Evolutionary conservation across 352 stramenopile species (phyloP).

Genomic region (Globisporangium canariense): DNA sequence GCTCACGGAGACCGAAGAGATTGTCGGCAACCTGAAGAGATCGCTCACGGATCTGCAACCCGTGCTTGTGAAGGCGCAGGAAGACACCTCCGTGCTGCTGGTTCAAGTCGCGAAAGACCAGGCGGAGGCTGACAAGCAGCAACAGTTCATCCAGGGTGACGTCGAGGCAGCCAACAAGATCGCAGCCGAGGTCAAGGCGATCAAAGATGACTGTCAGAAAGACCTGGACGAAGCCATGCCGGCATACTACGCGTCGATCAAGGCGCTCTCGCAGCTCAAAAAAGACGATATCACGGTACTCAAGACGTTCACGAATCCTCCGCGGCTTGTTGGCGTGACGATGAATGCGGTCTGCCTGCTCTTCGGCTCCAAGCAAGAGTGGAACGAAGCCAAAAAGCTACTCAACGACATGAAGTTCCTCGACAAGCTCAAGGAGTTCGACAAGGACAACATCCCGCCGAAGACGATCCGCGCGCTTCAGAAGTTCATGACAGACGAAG

Average conservation of each 20-base stretch:
- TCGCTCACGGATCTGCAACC: constrained; percentile 91
- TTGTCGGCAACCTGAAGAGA: constrained; percentile 91
- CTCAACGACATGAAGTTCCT: constrained; percentile 92
- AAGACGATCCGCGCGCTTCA: constrained; percentile 88
- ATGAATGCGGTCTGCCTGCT: constrained; percentile 92
- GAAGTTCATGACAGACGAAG: constrained; percentile 88
- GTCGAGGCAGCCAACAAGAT: constrained; percentile 90
- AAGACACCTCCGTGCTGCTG: constrained; percentile 84
- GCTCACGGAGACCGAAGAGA: constrained; percentile 90
- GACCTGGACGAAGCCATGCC: constrained; percentile 93
- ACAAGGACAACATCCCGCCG: constrained; percentile 86
- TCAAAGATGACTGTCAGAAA: constrained; percentile 93
- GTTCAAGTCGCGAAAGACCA: constrained; percentile 91
- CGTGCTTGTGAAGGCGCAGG: constrained; percentile 84
- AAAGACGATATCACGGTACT: constrained; percentile 92
- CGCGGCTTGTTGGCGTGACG: constrained; percentile 84
- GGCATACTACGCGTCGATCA: constrained; percentile 90
- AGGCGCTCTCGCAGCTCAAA: constrained; percentile 88
- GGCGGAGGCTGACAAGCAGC: constrained; percentile 88
- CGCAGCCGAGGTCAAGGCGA: constrained; percentile 89
- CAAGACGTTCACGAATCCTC: constrained; percentile 91
- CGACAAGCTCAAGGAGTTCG: constrained; percentile 84
- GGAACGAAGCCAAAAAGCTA: constrained; percentile 90
- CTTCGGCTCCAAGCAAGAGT: constrained; percentile 87
- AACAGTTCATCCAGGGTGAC: constrained; percentile 89